Conservation (phyloP, 495 filamentous ascomycete genomes). For the Apodospora peruviana region DNA sequence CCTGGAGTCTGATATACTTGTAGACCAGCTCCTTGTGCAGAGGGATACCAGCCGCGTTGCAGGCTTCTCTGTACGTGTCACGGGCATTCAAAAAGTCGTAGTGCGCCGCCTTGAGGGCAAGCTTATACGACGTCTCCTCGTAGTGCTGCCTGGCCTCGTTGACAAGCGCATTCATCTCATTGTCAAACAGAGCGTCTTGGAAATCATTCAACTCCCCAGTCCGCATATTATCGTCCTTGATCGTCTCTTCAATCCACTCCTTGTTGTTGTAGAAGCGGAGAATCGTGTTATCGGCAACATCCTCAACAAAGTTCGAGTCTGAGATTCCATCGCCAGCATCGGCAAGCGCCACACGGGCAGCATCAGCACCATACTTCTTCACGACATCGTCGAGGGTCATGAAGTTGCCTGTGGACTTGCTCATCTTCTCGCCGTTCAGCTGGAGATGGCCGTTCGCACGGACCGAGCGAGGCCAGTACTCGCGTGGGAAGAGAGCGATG, state of each 20-base stretch:
- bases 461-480: conserved; percentile 79
- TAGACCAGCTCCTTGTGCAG: conserved; percentile 67
- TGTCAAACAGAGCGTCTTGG: conserved; percentile 86
- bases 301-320: conserved; percentile 97
- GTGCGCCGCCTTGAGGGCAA: conserved; percentile 75
- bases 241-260: conserved; percentile 86
- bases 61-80: conserved; percentile 77
- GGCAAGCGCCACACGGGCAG: conserved; percentile 61
- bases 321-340: conserved; percentile 82
- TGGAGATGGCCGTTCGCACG: conserved; percentile 83
- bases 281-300: conserved; percentile 85
- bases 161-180: conserved; percentile 85
- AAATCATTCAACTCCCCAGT: conserved; percentile 75
- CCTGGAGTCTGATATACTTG: conserved; percentile 64
- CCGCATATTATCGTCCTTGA: conserved; percentile 67
- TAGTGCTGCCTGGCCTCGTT: conserved; percentile 71
- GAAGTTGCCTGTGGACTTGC: conserved; percentile 87
- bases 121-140: conserved; percentile 75
- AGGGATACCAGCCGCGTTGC: conserved; percentile 59
- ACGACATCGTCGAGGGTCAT: conserved; percentile 73
- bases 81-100: conserved; percentile 80
- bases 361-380: conserved; percentile 67
- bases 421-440: conserved; percentile 92
- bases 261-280: conserved; percentile 78
- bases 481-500: conserved; percentile 69